Evolutionary conservation across 768 basidiomycete genomes (phyloP), one percentile per base, ranked within the genome.

Genomic region (Boletellus ananas): DNA sequence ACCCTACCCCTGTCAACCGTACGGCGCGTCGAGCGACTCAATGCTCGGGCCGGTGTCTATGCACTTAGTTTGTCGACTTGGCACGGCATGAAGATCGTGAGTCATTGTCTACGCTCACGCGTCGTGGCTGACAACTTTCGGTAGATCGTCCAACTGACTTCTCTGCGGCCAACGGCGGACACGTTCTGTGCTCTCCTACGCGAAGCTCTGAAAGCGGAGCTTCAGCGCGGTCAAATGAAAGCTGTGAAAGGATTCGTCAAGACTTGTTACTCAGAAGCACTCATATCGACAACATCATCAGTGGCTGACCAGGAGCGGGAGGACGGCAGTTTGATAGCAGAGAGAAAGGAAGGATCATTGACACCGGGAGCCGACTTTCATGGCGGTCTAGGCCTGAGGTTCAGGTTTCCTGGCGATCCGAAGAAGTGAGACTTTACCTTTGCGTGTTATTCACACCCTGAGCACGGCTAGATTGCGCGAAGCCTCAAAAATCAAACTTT

Each of bases 151-250:
- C 96, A 98, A 72, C 73, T 99, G 45, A 97, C 95, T 0, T 91
- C 93, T 1, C 78, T 98, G 21, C 79, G 94, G 23, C 93, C 94
- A 14, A 93, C 92, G 0, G 95, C 94, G 16, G 94, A 96, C 59
- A 78, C 86, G 29, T 99, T 98, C 75, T 96, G 94, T 63, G 79
- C 85, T 1, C 74, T 92, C 6, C 79, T 99, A 1, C 84, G 94
- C 8, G 88, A 94, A 58, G 85, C 90, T 4, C 79, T 99, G 56
- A 96, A 94, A 71, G 74, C 84, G 5, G 90, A 96, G 59, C 77
- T 97, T 12, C 87, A 94, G 61, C 81, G 86, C 14, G 89, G 94
- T 3, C 84, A 86, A 63, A 99, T 99, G 94, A 96, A 96, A 69
- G 72, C 74, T 12, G 87, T 97, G 51, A 96, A 94, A 68, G 76